Evolutionary conservation across 2,329 filamentous ascomycete species (phyloP).

Genomic region (Sclerotinia borealis): DNA sequence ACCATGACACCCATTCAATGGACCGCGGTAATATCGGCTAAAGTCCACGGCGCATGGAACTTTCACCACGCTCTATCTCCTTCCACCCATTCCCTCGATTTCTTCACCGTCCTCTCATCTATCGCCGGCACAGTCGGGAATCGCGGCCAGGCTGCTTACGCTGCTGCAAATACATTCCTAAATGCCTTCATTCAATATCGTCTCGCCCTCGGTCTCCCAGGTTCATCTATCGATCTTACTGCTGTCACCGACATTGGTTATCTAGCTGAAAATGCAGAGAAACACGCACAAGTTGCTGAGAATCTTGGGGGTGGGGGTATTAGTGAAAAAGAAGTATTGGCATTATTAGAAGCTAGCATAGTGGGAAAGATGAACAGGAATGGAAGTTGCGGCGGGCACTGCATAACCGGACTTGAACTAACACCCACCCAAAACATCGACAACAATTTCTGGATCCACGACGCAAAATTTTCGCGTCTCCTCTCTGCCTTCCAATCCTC

Average conservation of each 20-base stretch:
- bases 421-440: constrained; percentile 13
- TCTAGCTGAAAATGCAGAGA: constrained; percentile 29
- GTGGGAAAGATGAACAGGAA: constrained; percentile 11
- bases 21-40: constrained; percentile 31
- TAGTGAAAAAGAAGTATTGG: constrained; percentile 19
- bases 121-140: constrained; percentile 21
- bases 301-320: constrained; percentile 20
- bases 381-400: constrained; percentile 23
- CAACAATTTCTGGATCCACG: constrained; percentile 29
- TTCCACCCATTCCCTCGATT: constrained; percentile 30
- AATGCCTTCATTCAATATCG: constrained; percentile 25
- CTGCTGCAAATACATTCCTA: constrained; percentile 33
- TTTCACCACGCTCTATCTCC: constrained; percentile 20
- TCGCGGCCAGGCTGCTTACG: constrained; percentile 30
- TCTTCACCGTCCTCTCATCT: constrained; percentile 27
- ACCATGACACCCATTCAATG: constrained; percentile 34
- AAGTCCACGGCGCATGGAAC: constrained; percentile 30
- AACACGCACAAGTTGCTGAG: constrained; percentile 12
- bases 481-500: too few species aligned
- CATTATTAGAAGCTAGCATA: constrained; percentile 30
- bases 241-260: constrained; percentile 25
- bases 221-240: constrained; percentile 21
- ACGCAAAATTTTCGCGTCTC: constrained; percentile 22
- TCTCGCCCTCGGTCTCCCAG: constrained; percentile 17
- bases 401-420: constrained; percentile 22